These are phyloP conservation scores for Xanthoconium purpureum DNA, from an alignment of 768 basidiomycete genomes.

Conservation along the genomic window DNA sequence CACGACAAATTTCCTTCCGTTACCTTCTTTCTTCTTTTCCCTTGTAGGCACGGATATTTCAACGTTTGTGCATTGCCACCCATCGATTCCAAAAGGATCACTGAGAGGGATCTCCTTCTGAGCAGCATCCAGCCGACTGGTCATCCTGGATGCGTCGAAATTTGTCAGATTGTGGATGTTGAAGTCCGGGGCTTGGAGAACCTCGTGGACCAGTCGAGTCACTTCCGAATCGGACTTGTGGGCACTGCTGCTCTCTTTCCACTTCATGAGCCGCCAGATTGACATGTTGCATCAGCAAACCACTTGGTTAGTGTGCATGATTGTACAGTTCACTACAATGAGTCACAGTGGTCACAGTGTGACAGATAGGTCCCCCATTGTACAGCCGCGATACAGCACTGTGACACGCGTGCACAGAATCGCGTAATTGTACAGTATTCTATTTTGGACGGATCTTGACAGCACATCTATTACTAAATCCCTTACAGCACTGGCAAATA, in stretches of 20 bases:
- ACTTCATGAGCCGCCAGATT: background rate
- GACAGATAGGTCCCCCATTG: no score
- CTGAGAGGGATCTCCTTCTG: background rate
- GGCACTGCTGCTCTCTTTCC: background rate
- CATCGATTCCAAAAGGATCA: background rate
- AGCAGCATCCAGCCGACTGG: background rate
- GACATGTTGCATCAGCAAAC: background rate
- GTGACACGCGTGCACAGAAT: no score
- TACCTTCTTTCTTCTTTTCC: background rate
- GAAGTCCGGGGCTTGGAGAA: background rate
- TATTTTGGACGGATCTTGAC: no score
- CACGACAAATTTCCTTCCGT: background rate
- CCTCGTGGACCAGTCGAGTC: background rate
- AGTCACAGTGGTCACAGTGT: no score
- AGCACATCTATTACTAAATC: no score
- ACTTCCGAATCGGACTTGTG: background rate
- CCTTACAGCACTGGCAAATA: no score
- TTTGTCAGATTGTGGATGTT: background rate
- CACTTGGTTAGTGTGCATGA: no score
- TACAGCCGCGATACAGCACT: no score
- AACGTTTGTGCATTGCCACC: background rate
- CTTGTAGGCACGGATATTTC: background rate
- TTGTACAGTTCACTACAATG: no score
- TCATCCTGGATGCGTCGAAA: background rate
- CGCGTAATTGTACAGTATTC: no score